Conservation (phyloP, 768 basidiomycete genomes). For the Dioszegia hungarica region DNA sequence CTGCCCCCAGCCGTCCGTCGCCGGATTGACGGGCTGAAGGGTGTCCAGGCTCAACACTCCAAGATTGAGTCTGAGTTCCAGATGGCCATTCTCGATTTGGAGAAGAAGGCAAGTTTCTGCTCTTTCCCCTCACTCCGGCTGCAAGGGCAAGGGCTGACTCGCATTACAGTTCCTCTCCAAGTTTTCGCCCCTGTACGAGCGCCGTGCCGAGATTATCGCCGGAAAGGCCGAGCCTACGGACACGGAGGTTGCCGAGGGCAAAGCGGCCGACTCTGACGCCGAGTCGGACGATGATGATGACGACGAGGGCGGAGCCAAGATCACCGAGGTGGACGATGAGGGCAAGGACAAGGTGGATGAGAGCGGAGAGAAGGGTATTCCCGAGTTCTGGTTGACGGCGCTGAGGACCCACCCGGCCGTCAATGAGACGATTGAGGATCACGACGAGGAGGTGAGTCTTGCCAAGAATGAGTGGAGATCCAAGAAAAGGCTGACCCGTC, state of each 20-base stretch:
- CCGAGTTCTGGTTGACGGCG: slow-evolving; percentile 97
- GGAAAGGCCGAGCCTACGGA: slow-evolving; percentile 67
- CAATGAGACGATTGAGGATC: slow-evolving; percentile 84
- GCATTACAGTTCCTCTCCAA: slow-evolving; percentile 53
- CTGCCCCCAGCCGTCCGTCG: slow-evolving; percentile 74
- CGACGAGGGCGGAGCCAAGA: slow-evolving; percentile 48
- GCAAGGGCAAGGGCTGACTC: no score
- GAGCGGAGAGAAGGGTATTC: slow-evolving; percentile 63
- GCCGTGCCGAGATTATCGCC: slow-evolving; percentile 75
- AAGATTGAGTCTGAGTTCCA: slow-evolving; percentile 92
- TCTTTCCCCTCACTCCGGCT: neutral
- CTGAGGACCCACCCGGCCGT: slow-evolving; percentile 85
- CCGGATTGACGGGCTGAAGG: slow-evolving; percentile 86
- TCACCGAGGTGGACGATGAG: slow-evolving; percentile 40
- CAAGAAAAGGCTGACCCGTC: neutral
- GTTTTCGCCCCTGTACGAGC: slow-evolving; percentile 72
- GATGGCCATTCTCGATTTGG: slow-evolving; percentile 86
- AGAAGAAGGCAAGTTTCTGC: slow-evolving; percentile 71
- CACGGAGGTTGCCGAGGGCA: slow-evolving; percentile 79
- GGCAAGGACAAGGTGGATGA: slow-evolving; percentile 41
- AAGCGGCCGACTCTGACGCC: slow-evolving; percentile 67
- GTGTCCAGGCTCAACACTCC: slow-evolving; percentile 84
- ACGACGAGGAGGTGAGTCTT: slow-evolving; percentile 59
- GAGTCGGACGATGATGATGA: slow-evolving; percentile 61
- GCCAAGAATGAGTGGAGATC: neutral